A percentile compares a stretch with the other conserved stretches of the same genome.
phyloP scores from a whole-genome alignment of 2,329 filamentous ascomycete genomes.

The Periconia macrospinosa region DNA sequence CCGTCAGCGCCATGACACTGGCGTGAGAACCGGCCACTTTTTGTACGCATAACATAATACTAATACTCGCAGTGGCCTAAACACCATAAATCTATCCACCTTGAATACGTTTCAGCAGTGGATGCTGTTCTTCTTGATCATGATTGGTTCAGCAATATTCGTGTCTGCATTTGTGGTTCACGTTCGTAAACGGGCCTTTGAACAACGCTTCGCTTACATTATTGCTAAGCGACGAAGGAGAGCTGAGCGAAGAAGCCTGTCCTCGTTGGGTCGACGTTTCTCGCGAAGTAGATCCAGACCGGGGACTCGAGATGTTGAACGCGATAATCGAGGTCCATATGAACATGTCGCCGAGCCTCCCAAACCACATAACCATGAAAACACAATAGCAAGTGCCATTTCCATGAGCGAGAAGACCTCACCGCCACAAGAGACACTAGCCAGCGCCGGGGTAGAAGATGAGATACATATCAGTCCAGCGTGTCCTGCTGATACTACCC shows the following conservation, averaged over 20 bases:
- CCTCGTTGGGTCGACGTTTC: constrained; percentile 7
- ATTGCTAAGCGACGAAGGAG: constrained; percentile 37
- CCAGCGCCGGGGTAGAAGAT: constrained; percentile 5
- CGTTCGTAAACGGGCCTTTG: constrained; percentile 63
- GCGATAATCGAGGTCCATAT: neutral
- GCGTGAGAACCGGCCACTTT: constrained; percentile 39
- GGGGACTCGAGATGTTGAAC: neutral
- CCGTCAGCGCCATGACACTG: constrained; percentile 67
- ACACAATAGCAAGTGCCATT: neutral
- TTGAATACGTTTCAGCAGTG: constrained; percentile 71
- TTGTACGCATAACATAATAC: neutral
- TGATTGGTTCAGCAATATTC: constrained; percentile 68
- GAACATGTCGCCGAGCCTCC: neutral
- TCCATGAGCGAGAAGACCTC: neutral
- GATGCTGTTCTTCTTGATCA: constrained; percentile 65
- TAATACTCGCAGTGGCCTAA: constrained; percentile 54
- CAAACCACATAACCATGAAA: neutral
- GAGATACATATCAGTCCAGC: constrained; percentile 12
- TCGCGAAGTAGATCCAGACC: constrained; percentile 12
- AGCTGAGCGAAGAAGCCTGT: constrained; percentile 10
- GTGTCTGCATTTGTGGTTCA: constrained; percentile 67
- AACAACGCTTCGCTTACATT: constrained; percentile 61
- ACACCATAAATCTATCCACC: constrained; percentile 65
- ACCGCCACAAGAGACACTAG: neutral
- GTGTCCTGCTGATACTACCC: neutral